Evolutionary conservation across 2,329 filamentous ascomycete genomes (phyloP).

Genomic region (Curvularia verruculosa): DNA sequence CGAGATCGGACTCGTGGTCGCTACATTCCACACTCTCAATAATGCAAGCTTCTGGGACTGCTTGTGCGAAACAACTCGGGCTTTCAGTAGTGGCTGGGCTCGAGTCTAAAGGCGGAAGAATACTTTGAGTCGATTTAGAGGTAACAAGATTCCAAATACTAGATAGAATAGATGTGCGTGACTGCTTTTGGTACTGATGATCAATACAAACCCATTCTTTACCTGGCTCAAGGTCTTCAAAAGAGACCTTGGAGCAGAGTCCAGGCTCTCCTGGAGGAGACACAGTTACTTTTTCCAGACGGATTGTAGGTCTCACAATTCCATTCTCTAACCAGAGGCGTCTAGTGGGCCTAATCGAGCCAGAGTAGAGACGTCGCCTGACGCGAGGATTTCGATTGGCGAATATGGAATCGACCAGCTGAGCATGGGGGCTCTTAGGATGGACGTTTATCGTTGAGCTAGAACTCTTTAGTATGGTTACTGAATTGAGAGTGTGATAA

Average conservation of each 20-base stretch:
- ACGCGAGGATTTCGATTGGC: not conserved
- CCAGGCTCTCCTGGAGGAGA: not conserved
- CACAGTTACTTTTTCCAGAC: not conserved
- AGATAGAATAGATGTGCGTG: not conserved
- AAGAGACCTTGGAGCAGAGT: not conserved
- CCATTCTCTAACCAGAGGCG: not conserved
- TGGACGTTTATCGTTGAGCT: not conserved
- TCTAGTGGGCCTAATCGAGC: not conserved
- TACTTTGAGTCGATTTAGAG: not conserved
- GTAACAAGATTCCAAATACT: not conserved
- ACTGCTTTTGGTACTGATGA: not conserved
- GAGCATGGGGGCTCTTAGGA: not conserved
- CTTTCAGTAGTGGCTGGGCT: not conserved
- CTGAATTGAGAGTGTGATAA: not conserved
- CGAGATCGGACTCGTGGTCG: not conserved
- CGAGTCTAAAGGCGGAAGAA: not conserved
- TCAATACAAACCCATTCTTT: not conserved
- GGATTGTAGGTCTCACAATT: not conserved
- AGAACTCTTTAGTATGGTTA: not conserved
- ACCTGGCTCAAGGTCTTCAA: not conserved
- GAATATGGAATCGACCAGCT: constrained; percentile 3
- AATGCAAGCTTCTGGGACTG: no score
- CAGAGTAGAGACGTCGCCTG: not conserved
- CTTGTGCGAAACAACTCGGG: not conserved
- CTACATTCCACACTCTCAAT: not conserved